These are phyloP conservation scores for Aspergillus texensis DNA, from an alignment of 2,329 filamentous ascomycete genomes.

Conservation along the genomic window DNA sequence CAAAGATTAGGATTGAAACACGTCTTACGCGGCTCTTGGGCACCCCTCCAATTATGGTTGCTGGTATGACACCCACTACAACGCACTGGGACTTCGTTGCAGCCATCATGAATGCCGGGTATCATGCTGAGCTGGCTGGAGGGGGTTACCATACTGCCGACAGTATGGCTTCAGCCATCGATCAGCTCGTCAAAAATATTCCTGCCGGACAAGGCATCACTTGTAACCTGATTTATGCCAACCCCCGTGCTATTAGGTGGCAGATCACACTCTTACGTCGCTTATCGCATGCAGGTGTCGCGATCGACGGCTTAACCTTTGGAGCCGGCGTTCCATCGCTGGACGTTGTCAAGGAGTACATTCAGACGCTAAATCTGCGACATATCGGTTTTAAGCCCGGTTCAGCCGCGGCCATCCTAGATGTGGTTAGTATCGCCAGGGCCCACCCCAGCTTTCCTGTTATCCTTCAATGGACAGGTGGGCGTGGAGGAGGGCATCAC, in stretches of 20 bases:
- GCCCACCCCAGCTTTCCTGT: constrained; percentile 94
- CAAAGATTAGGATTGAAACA: constrained; percentile 90
- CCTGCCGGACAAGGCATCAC: constrained; percentile 64
- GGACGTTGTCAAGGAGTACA: constrained; percentile 91
- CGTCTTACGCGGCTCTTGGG: constrained; percentile 91
- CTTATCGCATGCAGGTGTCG: constrained; percentile 72
- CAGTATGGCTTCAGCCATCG: constrained; percentile 50
- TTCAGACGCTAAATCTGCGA: constrained; percentile 87
- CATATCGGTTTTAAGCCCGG: constrained; percentile 95
- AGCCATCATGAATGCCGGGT: constrained; percentile 55
- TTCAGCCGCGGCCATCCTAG: constrained; percentile 82
- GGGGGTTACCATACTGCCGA: constrained; percentile 54
- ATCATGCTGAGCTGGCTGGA: constrained; percentile 52
- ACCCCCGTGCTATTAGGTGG: constrained; percentile 55
- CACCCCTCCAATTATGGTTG: constrained; percentile 83
- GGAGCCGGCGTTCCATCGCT: constrained; percentile 92
- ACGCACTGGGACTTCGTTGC: constrained; percentile 71
- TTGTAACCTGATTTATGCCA: constrained; percentile 58
- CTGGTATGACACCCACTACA: constrained; percentile 90
- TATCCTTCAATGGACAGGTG: constrained; percentile 92
- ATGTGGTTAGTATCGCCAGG: constrained; percentile 89
- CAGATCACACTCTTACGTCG: constrained; percentile 55
- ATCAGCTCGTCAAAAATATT: constrained; percentile 60
- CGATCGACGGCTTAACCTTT: constrained; percentile 87
- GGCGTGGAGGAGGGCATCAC: constrained; percentile 90